Evolutionary conservation across 2,329 filamentous ascomycete genomes (phyloP).

Genomic region (Dendrostoma leiphaemia): DNA sequence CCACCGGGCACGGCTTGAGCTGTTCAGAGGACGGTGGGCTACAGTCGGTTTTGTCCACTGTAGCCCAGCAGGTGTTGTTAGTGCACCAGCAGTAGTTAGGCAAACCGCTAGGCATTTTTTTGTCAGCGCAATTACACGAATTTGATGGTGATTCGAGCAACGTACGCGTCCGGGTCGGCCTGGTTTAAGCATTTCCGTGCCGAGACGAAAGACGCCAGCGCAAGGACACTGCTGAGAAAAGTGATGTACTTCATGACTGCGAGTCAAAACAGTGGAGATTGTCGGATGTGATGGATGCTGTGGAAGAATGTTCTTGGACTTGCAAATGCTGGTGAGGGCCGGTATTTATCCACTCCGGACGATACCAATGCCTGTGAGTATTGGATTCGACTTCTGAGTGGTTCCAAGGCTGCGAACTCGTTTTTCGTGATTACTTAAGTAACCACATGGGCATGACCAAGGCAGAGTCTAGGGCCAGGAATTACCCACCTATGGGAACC

Average conservation of each 20-base stretch:
- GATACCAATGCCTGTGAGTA: background rate
- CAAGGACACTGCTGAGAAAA: background rate
- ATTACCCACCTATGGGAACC: too few species aligned
- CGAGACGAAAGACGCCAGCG: background rate
- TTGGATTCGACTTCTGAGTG: too few species aligned
- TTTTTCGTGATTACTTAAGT: too few species aligned
- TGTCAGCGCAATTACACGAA: background rate
- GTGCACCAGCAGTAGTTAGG: too few species aligned
- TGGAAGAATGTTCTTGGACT: background rate
- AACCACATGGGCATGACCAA: too few species aligned
- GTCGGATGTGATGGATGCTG: background rate
- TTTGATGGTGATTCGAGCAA: background rate
- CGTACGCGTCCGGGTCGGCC: background rate
- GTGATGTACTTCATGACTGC: background rate
- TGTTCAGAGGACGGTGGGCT: too few species aligned
- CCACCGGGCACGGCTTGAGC: too few species aligned
- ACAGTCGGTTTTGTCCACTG: too few species aligned
- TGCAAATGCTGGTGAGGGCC: background rate
- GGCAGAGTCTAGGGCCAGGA: too few species aligned
- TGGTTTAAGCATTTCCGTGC: background rate
- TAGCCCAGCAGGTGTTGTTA: too few species aligned
- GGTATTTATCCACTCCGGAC: background rate
- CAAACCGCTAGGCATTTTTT: background rate
- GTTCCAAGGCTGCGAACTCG: too few species aligned
- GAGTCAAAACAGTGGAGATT: background rate